Evolutionary conservation across 768 basidiomycete genomes (phyloP), one percentile per base, ranked within the genome.

Genomic region (Agaricus blazei): DNA sequence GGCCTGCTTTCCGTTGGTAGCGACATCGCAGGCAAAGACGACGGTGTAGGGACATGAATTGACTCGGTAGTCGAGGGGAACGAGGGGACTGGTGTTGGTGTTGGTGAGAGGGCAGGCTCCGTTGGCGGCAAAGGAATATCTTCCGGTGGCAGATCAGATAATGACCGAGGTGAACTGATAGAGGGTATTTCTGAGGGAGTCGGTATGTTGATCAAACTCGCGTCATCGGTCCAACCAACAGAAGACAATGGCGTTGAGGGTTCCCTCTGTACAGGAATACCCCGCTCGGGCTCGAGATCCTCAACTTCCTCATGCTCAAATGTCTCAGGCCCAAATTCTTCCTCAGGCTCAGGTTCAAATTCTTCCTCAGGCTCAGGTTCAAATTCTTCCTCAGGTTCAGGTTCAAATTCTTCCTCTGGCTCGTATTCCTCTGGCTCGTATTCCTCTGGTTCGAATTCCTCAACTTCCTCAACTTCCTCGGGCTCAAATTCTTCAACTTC

Each of bases 11-110:
- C 46, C 9, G 48, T 36, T 12, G 60, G 56, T 12, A 62, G 58
- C 7, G 63, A 51, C 1, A 65, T 63, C 37, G 66, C 62, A 9
- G 60, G 67, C 34, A 69, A 51, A 0, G 73, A 70, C 2, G 69
- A 69, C 1, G 74, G 73, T 0, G 73, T 73, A 4, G 63, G 59
- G 6, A 66, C 61, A 48, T 67, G 67, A 8, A 79, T 78, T 11
- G 78, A 68, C 40, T 75, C 70, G 0, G 75, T 67, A 4, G 65
- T 59, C 23, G 67, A 58, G 1, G 68, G 63, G 9, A 60, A 57
- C 38, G 64, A 62, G 27, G 65, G 57, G 14, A 60, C 12, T 15
- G 61, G 19, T 19, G 19, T 19, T 19, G 19, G 19, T 19, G 19
- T 19, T 19, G 19, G 54, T 12, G 58, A 47, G 26, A 19, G 62